Conservation (phyloP, 768 basidiomycete species). For the Tylopilus plumbeoviolaceoides region DNA sequence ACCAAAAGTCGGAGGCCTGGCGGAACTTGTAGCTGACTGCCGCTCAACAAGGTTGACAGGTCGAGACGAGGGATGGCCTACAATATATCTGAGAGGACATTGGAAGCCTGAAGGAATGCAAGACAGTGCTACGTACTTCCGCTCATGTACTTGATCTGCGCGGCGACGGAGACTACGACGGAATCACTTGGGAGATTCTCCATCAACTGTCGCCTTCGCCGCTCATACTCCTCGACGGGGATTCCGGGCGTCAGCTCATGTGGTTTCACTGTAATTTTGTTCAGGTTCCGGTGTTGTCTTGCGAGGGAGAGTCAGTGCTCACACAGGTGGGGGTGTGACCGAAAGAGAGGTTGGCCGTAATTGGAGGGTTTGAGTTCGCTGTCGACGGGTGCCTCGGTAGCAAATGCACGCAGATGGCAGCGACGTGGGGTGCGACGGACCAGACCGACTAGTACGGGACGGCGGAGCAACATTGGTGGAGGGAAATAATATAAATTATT, state of each 20-base stretch:
- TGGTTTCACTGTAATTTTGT: conserved; percentile 41
- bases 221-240: conserved; percentile 70
- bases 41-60: conserved; percentile 8
- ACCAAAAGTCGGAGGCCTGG: conserved; percentile 91
- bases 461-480: conserved; percentile 20
- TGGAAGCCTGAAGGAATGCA: conserved; percentile 9
- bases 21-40: conserved; percentile 84
- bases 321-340: conserved; percentile 83
- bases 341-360: conserved; percentile 74
- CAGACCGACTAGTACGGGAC: not conserved
- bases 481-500: conserved; percentile 1
- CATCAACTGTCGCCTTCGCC: conserved; percentile 66
- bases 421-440: not conserved
- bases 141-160: conserved; percentile 82
- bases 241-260: conserved; percentile 85
- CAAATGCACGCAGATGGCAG: conserved; percentile 24
- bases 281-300: not conserved
- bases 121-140: conserved; percentile 50
- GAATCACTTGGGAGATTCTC: conserved; percentile 66
- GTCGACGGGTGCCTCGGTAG: conserved; percentile 29
- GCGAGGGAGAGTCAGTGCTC: conserved; percentile 19
- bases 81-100: conserved; percentile 58
- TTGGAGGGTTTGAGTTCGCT: conserved; percentile 58
- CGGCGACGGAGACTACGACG: conserved; percentile 72
- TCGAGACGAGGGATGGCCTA: conserved; percentile 36